A percentile compares a stretch with the other conserved stretches of the same genome.
Conservation (phyloP, 1,284 basidiomycete genomes). For the Cutaneotrichosporon mucoides region DNA sequence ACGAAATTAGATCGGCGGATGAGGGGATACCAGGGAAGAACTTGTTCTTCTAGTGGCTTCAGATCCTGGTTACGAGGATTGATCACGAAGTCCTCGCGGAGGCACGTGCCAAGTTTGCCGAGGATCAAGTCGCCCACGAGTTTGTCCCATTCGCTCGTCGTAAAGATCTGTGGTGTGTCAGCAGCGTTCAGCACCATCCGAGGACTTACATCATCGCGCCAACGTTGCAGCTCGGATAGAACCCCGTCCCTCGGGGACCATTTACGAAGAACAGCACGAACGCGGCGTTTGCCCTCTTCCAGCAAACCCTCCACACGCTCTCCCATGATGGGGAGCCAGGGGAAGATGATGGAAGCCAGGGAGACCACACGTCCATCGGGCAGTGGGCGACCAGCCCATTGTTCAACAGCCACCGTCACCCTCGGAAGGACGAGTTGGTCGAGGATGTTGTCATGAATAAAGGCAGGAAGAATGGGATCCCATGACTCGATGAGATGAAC, state of each 20-base stretch:
- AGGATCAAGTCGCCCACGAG: conserved; percentile 85
- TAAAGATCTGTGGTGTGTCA: conserved; percentile 59
- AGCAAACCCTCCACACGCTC: conserved; percentile 72
- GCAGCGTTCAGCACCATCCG: background rate
- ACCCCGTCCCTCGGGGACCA: conserved; percentile 72
- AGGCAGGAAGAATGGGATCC: conserved; percentile 78
- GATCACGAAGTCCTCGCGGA: conserved; percentile 78
- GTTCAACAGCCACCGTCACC: conserved; percentile 72
- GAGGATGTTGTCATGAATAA: conserved; percentile 89
- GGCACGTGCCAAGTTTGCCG: conserved; percentile 73
- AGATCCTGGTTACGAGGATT: conserved; percentile 86
- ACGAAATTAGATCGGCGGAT: conserved; percentile 71
- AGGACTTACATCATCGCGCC: conserved; percentile 67
- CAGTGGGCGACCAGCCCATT: conserved; percentile 62
- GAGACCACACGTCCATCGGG: conserved; percentile 44
- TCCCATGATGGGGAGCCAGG: conserved; percentile 88
- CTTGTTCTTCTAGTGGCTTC: conserved; percentile 63
- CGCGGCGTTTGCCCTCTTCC: conserved; percentile 76
- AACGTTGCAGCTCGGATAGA: conserved; percentile 66
- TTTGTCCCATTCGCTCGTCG: conserved; percentile 78
- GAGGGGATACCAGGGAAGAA: conserved; percentile 70
- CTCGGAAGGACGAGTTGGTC: conserved; percentile 95
- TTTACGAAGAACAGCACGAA: conserved; percentile 70
- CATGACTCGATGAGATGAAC: conserved; percentile 83
- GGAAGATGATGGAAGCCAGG: conserved; percentile 81